Base-by-base conservation (phyloP, 371 early-diverging fungal species). In the Mucor circinelloides region DNA sequence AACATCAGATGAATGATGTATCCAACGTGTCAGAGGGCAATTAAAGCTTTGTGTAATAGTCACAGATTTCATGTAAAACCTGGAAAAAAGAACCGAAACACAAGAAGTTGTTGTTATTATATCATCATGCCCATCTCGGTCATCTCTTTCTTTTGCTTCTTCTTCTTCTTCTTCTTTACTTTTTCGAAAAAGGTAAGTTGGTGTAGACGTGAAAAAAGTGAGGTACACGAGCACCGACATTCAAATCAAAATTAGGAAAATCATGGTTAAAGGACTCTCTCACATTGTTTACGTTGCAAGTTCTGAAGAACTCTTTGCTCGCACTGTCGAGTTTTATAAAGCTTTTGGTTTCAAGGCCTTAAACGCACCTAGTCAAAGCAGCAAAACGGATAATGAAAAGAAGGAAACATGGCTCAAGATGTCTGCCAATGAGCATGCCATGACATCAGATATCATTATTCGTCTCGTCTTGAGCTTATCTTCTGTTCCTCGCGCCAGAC, bases 261-360 rank as follows among this genome's bases (percentile, higher is more conserved):
- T 15, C 13, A 71, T 75, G 69, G 69, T 66, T 15, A 63, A 72
- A 57, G 76, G 73, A 6, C 70, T 73, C 40, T 75, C 76, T 34
- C 76, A 75, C 50, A 63, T 75, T 19, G 65, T 72, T 8, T 67
- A 58, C n/a, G 46, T 50, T 27, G 70, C 76, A 10, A 61, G 57
- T 30, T 58, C 70, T 1, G 31, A 57, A 23, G 70, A 72, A 40
- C 56, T 63, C 2, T 72, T 64, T 30, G 36, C 61, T 40, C 36
- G 19, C 3, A 72, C 76, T 3, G 15, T 72, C 13, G 60, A 40
- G 4, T 75, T 75, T 34, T 75, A 75, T 19, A 69, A 64, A 10
- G 59, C 76, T 17, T 67, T 75, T 46, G 76, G 76, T 0, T 75
- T 75, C 17, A 64, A 64, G n/a, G 13, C 31, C 9, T 44, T 70